Conservation (phyloP, 2,329 filamentous ascomycete genomes). For the Pestalotiopsis sp. region DNA sequence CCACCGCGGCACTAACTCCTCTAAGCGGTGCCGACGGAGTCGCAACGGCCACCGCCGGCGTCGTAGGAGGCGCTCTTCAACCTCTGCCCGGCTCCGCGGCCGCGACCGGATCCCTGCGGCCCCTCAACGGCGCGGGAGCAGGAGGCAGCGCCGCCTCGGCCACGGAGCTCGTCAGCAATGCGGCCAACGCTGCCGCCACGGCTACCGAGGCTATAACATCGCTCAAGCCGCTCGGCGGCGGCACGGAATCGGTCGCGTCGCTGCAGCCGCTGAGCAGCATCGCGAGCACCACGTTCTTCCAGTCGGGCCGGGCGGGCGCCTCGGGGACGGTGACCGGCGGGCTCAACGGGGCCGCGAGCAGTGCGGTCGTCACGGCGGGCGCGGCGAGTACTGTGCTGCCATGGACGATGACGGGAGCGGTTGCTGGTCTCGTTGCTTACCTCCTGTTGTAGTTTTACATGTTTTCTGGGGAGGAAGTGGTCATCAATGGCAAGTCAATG, state of each 20-base stretch:
- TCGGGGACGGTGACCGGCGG: not conserved
- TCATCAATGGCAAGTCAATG: too few relatives aligned
- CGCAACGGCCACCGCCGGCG: not conserved
- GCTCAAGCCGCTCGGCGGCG: not conserved
- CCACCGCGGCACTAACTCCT: not conserved
- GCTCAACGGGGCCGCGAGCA: not conserved
- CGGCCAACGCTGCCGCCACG: not conserved
- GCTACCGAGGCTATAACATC: not conserved
- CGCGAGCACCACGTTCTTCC: not conserved
- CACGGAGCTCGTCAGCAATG: not conserved
- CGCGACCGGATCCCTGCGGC: not conserved
- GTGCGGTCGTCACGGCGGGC: not conserved
- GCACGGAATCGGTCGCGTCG: not conserved
- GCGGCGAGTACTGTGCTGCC: not conserved
- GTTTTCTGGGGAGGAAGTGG: not conserved
- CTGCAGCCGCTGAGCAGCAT: constrained; percentile 3
- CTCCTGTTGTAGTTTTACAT: not conserved
- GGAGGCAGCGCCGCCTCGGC: not conserved
- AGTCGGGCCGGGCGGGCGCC: not conserved
- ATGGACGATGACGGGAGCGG: not conserved
- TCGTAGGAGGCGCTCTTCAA: not conserved
- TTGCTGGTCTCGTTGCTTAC: not conserved
- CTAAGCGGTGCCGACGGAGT: not conserved
- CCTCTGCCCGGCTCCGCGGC: not conserved
- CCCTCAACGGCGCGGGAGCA: constrained; percentile 2